Evolutionary conservation across 257 asterid species (phyloP), one percentile per base, ranked within the genome.

Genomic region (Voacanga thouarsii): DNA sequence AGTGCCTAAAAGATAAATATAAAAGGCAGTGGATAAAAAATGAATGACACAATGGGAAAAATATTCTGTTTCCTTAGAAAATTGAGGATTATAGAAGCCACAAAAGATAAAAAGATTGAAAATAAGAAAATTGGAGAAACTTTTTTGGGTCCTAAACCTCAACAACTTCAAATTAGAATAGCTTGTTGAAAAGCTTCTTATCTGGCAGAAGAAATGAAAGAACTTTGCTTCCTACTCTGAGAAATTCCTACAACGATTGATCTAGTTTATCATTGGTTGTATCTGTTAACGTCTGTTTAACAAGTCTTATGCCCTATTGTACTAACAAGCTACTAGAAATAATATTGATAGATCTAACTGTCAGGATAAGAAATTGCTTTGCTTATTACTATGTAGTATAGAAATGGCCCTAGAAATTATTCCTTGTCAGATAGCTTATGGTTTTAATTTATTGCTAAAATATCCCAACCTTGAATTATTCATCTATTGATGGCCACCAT

Each of bases 401-500:
- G 45, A 68, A 49, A 21, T 39, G 19, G 28, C n/a, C 33, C 12
- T 6, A 2, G 12, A 16, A 39, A 68, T 45, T 77, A 44, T 39
- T 0, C 16, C 64, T 67, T 15, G 74, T 44, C 72, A 43, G 61
- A 12, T 69, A 10, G 50, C 26, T 43, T 18, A 11, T 77, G 45
- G 60, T 53, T 66, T 56, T 53, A 15, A 37, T 53, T 26, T 69
- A 51, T 7, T 26, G 21, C 24, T 43, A 11, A 14, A n/a, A 41
- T 61, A n/a, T 7, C 60, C 61, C 16, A 57, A 75, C 44, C 71
- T 81, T 39, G 66, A 70, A 75, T 75, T 76, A 73, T 79, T 64
- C 79, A 49, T 77, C 77, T 79, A 44, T 77, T 70, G 76, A 80
- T 78, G 87, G 66, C 77, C 39, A 66, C n/a, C n/a, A n/a, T n/a